phyloP scores from a whole-genome alignment of 2,329 filamentous ascomycete species.

The Hypoxylon rubiginosum region DNA sequence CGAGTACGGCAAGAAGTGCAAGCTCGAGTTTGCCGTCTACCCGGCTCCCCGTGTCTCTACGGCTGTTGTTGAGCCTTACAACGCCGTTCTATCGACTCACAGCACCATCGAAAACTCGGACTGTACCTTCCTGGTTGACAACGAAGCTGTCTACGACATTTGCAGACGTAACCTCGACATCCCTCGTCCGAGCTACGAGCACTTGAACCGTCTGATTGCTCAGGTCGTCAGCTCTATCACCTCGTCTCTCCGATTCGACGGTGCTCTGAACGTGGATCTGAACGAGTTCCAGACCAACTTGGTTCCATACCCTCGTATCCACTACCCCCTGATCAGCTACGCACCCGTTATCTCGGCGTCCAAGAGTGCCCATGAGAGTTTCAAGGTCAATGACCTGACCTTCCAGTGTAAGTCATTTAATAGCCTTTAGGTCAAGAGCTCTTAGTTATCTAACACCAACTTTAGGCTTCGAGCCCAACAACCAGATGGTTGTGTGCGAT shows the following conservation, averaged over 20 bases:
- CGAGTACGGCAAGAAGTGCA: conserved; percentile 82
- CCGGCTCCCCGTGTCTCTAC: conserved; percentile 78
- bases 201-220: conserved; percentile 79
- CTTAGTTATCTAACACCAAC: conserved; percentile 30
- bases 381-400: conserved; percentile 84
- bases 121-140: conserved; percentile 82
- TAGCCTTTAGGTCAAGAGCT: neutral
- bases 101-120: conserved; percentile 84
- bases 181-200: conserved; percentile 76
- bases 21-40: conserved; percentile 81
- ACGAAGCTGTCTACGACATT: conserved; percentile 82
- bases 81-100: conserved; percentile 79
- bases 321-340: conserved; percentile 81
- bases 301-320: conserved; percentile 80
- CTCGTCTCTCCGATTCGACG: conserved; percentile 78
- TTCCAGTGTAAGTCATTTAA: conserved; percentile 72
- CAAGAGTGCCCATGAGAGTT: conserved; percentile 88
- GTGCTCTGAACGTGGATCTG: conserved; percentile 79
- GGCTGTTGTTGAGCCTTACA: conserved; percentile 80
- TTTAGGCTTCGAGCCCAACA: conserved; percentile 80
- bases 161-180: conserved; percentile 80
- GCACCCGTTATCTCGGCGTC: conserved; percentile 77
- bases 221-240: conserved; percentile 83
- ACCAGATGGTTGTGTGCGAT: conserved; percentile 83
- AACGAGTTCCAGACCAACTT: conserved; percentile 85